Evolutionary conservation across 2,329 filamentous ascomycete species (phyloP), one percentile per base, ranked within the genome.

Genomic region (Ophiocordyceps camponoti-saundersi): DNA sequence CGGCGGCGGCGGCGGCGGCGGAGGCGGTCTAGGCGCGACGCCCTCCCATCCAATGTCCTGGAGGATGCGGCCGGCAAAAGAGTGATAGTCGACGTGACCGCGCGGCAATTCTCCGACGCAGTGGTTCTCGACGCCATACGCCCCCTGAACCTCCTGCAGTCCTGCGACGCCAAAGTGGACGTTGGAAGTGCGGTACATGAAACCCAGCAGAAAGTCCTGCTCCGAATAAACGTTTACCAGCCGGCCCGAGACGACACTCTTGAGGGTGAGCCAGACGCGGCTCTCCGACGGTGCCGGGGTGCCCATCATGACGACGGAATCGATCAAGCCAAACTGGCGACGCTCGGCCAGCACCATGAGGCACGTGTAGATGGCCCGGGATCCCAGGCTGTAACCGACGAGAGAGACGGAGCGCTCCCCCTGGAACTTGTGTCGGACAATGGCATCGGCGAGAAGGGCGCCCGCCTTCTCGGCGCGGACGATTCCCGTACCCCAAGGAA

Each of bases 151-250:
- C 16, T 75, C 73, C 59, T 95, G 83, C 18, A 96, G 65, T 1
- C 90, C 90, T 0, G 89, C 88, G 32, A 96, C 73, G 2, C 90
- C 89, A 50, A 83, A 81, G 52, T 92, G 81, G 45, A 90, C 75
- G 53, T 82, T 87, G 47, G 83, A 85, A 3, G 79, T 85, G 45
- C 90, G 80, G 60, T 90, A 94, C 39, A 95, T 69, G 59, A 95
- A 94, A 1, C 80, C 88, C 2, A 96, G 78, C 22, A 95, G 79
- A 53, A 86, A 88, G 61, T 96, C 90, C 44, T 86, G 85, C 46
- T 82, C 79, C 1, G 85, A 93, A 60, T 82, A 95, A 3, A 92
- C 87, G 55, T 95, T 96, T 57, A 95, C 73, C n/a, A 95, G 70
- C 21, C 88, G 78, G 0, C 89, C 88, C 40, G 79, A 74, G 4